Evolutionary conservation across 2,329 filamentous ascomycete species (phyloP).

Genomic region (Penicillium brevicompactum): DNA sequence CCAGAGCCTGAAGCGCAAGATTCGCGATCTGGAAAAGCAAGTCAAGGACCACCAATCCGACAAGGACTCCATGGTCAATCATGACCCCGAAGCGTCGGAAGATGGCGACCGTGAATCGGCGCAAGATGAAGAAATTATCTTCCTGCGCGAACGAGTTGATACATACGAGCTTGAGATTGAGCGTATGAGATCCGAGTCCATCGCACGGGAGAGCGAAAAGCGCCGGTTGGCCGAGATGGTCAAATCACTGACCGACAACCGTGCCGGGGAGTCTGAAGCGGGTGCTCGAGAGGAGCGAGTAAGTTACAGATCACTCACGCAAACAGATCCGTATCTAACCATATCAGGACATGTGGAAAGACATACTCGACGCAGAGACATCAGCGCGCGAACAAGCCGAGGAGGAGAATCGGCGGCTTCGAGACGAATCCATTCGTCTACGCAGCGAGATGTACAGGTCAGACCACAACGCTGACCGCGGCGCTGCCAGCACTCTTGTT

Average conservation of each 20-base stretch:
- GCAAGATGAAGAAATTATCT: conserved; percentile 83
- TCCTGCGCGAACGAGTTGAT: conserved; percentile 81
- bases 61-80: conserved; percentile 47
- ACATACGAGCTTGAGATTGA: conserved; percentile 83
- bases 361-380: conserved; percentile 89
- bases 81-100: conserved; percentile 46
- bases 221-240: conserved; percentile 82
- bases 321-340: conserved; percentile 10
- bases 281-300: conserved; percentile 52
- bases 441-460: conserved; percentile 46
- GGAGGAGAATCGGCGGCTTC: conserved; percentile 79
- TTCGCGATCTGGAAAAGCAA: conserved; percentile 85
- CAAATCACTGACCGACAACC: conserved; percentile 61
- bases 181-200: conserved; percentile 73
- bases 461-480: conserved; percentile 44
- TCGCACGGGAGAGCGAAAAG: conserved; percentile 82
- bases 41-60: conserved; percentile 58
- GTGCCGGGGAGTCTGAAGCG: conserved; percentile 51
- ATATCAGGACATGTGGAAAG: conserved; percentile 82
- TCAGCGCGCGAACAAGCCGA: conserved; percentile 86
- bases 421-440: conserved; percentile 79
- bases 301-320: conserved; percentile 24
- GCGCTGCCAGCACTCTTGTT: conserved; percentile 68
- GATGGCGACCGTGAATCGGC: conserved; percentile 51
- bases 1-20: conserved; percentile 74